phyloP scores from a whole-genome alignment of 108 stramenopile genomes.

The Thalassiosira profunda region DNA sequence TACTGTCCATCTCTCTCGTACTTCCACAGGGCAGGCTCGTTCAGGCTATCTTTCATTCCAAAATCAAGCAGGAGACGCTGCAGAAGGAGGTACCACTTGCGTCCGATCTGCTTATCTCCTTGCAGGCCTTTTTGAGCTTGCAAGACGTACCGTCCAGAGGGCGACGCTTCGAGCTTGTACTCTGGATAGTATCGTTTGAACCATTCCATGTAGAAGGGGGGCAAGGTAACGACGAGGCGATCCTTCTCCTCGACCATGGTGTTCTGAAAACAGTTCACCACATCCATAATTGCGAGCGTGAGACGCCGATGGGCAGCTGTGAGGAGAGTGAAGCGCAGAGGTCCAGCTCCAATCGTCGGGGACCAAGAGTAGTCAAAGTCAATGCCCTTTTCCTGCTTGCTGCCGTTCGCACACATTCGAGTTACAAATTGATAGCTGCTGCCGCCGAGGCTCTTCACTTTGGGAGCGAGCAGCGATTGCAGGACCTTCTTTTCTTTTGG shows the following conservation, averaged over 20 bases:
- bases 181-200: neutral
- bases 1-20: neutral
- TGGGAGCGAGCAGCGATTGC: neutral
- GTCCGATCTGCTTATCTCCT: constrained; percentile 14
- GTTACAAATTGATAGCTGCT: neutral
- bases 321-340: neutral
- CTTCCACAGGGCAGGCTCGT: neutral
- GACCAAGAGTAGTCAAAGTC: constrained; percentile 10
- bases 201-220: constrained; percentile 3
- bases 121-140: constrained; percentile 7
- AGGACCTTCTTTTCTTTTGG: neutral
- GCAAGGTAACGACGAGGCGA: neutral
- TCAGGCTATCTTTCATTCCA: neutral
- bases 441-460: neutral
- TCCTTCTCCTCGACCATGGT: no score
- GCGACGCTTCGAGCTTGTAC: neutral
- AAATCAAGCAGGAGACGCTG: neutral
- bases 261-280: constrained; percentile 13
- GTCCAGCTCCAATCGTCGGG: neutral
- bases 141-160: neutral
- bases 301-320: neutral
- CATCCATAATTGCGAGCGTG: neutral
- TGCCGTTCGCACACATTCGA: constrained; percentile 5
- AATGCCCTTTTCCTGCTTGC: constrained; percentile 8
- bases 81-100: constrained; percentile 9